These are phyloP conservation scores for Solanum chmielewskii DNA, from an alignment of 257 asterid genomes.

Conservation along the genomic window DNA sequence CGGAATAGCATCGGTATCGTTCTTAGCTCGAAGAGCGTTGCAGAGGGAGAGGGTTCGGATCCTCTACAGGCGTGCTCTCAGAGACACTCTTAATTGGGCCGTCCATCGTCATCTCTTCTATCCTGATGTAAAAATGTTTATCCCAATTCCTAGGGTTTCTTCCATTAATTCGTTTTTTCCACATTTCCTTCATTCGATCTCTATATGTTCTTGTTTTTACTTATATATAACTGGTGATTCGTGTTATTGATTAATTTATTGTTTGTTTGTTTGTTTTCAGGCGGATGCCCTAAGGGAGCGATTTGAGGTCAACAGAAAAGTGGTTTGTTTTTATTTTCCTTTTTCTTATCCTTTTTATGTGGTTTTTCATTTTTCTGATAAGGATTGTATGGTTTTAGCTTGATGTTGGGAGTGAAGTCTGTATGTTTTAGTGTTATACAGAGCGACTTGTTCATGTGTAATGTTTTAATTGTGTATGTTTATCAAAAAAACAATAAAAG, in stretches of 20 bases:
- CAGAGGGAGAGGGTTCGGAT: slow-evolving; percentile 96
- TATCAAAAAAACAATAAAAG: neutral
- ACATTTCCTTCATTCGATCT: neutral
- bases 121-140: slow-evolving; percentile 41
- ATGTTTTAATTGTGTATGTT: neutral
- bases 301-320: slow-evolving; percentile 65
- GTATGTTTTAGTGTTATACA: neutral
- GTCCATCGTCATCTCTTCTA: slow-evolving; percentile 99
- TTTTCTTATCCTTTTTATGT: neutral
- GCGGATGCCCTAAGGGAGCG: slow-evolving; percentile 79
- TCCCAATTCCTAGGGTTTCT: slow-evolving; percentile 21
- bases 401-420: neutral
- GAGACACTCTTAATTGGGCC: slow-evolving; percentile 97
- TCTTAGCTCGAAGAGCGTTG: slow-evolving; percentile 78
- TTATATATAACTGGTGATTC: neutral
- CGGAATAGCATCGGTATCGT: slow-evolving; percentile 45
- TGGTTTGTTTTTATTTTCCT: slow-evolving; percentile 32
- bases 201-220: neutral
- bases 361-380: neutral
- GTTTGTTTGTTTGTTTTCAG: slow-evolving; percentile 12
- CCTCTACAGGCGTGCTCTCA: slow-evolving; percentile 89
- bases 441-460: neutral
- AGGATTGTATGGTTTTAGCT: neutral
- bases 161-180: slow-evolving; percentile 16
- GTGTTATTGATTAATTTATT: neutral